These are phyloP conservation scores for Trypanosomatidae sp. DNA, from an alignment of 208 protist species.

Conservation along the genomic window DNA sequence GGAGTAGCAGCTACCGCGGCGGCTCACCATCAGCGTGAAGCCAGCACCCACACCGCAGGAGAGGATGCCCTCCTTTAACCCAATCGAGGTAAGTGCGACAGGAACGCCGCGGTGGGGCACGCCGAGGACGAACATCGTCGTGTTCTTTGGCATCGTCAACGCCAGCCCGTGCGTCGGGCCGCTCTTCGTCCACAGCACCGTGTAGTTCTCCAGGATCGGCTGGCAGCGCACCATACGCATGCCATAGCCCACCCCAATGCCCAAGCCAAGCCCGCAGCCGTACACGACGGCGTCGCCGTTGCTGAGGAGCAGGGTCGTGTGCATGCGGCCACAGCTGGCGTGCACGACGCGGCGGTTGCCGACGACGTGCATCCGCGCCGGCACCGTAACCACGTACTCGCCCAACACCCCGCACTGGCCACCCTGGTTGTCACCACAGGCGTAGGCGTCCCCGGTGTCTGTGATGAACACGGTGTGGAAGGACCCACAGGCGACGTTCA, in stretches of 20 bases:
- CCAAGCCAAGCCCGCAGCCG: slow-evolving; percentile 65
- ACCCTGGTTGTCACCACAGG: slow-evolving; percentile 76
- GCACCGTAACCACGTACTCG: slow-evolving; percentile 39
- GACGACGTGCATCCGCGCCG: slow-evolving; percentile 41
- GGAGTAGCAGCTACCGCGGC: slow-evolving; percentile 62
- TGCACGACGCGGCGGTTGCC: slow-evolving; percentile 47
- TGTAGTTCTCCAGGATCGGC: slow-evolving; percentile 68
- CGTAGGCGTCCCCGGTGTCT: slow-evolving; percentile 48
- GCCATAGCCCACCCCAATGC: slow-evolving; percentile 63
- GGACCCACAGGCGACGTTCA: slow-evolving; percentile 72
- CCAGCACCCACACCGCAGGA: slow-evolving; percentile 58
- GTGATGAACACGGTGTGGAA: slow-evolving; percentile 83
- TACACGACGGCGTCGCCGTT: slow-evolving; percentile 70
- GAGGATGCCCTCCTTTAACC: slow-evolving; percentile 71
- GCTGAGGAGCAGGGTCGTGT: slow-evolving; percentile 65
- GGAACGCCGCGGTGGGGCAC: slow-evolving; percentile 61
- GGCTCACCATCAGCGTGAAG: slow-evolving; percentile 76
- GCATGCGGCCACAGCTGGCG: slow-evolving; percentile 63
- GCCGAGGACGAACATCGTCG: slow-evolving; percentile 64
- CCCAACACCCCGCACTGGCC: slow-evolving; percentile 77
- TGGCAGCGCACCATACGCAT: slow-evolving; percentile 65
- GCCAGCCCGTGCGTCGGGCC: slow-evolving; percentile 67
- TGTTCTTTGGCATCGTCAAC: slow-evolving; percentile 56
- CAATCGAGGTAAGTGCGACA: slow-evolving; percentile 31
- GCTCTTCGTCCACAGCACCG: slow-evolving; percentile 43